A percentile compares a stretch with the other conserved stretches of the same genome.
phyloP scores from a whole-genome alignment of 352 stramenopile genomes.

The Blastocystis sp. region DNA sequence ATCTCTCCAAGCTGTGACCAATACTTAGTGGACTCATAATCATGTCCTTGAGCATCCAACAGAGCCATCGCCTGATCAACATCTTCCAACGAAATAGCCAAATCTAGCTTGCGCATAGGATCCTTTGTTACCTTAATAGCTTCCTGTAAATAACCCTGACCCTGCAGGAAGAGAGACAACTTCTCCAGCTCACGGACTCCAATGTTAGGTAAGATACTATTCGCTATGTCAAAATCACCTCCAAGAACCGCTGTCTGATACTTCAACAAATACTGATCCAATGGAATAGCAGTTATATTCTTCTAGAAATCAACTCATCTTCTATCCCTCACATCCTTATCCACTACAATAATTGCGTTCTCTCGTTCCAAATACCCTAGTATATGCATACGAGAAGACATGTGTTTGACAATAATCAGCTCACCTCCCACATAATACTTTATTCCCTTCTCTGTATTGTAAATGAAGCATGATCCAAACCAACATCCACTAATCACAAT shows the following conservation, averaged over 20 bases:
- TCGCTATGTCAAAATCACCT: conserved; percentile 94
- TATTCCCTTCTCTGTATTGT: conserved; percentile 85
- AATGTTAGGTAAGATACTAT: conserved; percentile 91
- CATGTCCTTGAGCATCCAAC: conserved; percentile 4
- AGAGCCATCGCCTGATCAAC: background rate
- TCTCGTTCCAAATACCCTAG: conserved; percentile 96
- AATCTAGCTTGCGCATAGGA: conserved; percentile 54
- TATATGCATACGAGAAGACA: conserved; percentile 88
- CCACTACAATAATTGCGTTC: conserved; percentile 95
- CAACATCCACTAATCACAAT: conserved; percentile 90
- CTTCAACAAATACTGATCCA: conserved; percentile 91
- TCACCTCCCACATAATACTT: conserved; percentile 99
- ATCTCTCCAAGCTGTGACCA: conserved; percentile 59
- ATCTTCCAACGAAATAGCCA: conserved; percentile 56
- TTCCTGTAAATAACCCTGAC: conserved; percentile 54
- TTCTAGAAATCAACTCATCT: conserved; percentile 71
- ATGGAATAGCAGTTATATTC: conserved; percentile 63
- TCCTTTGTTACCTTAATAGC: conserved; percentile 58
- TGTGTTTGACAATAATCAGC: conserved; percentile 93
- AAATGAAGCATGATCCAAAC: conserved; percentile 99
- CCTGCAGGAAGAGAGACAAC: conserved; percentile 54
- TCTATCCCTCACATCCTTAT: conserved; percentile 91
- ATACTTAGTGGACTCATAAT: conserved; percentile 57
- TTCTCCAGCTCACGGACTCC: conserved; percentile 69
- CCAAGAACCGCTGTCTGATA: conserved; percentile 97